Evolutionary conservation across 495 filamentous ascomycete genomes (phyloP).

Genomic region (Choiromyces venosus): DNA sequence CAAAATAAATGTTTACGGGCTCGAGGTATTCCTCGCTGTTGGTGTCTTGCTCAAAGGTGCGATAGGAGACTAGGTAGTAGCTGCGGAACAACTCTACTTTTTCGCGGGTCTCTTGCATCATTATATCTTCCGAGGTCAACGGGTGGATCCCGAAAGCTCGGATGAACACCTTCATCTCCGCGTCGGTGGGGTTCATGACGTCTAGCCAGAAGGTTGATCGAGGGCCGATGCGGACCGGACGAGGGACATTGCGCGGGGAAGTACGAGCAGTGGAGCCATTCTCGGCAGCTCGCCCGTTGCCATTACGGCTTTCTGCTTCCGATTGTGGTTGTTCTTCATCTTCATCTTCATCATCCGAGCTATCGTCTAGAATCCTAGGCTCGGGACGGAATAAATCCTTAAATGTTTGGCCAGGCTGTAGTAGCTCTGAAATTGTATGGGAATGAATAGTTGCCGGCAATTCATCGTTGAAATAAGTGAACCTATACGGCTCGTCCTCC

Average conservation of each 20-base stretch:
- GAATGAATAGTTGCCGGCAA: constrained; percentile 91
- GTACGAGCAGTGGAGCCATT: constrained; percentile 17
- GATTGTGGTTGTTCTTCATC: constrained; percentile 45
- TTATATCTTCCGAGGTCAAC: constrained; percentile 89
- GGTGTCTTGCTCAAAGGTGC: constrained; percentile 80
- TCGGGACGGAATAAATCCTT: constrained; percentile 77
- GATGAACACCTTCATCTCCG: constrained; percentile 80
- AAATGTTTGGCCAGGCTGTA: constrained; percentile 78
- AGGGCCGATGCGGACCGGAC: constrained; percentile 24
- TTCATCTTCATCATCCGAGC: constrained; percentile 58
- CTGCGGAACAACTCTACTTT: constrained; percentile 96
- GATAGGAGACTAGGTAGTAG: constrained; percentile 97
- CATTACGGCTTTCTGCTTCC: constrained; percentile 31
- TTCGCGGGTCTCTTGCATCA: constrained; percentile 87
- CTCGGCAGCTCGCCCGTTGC: constrained; percentile 28
- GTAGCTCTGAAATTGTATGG: constrained; percentile 84
- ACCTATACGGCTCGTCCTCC: constrained; percentile 87
- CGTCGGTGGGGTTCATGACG: constrained; percentile 80
- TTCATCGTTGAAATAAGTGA: constrained; percentile 98
- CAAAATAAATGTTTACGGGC: constrained; percentile 90
- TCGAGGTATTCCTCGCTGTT: constrained; percentile 72
- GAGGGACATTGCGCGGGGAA: constrained; percentile 26
- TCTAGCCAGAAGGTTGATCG: constrained; percentile 67
- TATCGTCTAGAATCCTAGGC: constrained; percentile 58
- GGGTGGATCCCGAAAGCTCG: constrained; percentile 90